A percentile compares a stretch with the other conserved stretches of the same genome.
Evolutionary conservation across 805 yeast genomes (phyloP).

Genomic region (Myxozyma vanderwaltii): DNA sequence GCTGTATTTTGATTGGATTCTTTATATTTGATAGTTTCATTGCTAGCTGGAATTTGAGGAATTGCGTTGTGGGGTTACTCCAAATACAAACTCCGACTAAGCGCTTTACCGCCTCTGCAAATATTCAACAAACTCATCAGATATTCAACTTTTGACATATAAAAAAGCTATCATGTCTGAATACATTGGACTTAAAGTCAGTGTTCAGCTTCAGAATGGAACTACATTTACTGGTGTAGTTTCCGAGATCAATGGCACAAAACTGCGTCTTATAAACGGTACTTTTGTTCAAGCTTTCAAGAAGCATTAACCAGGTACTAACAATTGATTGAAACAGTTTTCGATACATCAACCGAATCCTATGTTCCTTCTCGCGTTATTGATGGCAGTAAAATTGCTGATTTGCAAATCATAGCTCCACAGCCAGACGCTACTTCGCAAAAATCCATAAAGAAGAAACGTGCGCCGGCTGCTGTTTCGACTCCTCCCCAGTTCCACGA

Average conservation of each 20-base stretch:
- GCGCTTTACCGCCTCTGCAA: not conserved
- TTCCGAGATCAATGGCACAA: conserved; percentile 48
- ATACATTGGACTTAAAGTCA: conserved; percentile 26
- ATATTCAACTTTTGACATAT: too few relatives aligned
- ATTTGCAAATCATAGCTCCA: conserved; percentile 38
- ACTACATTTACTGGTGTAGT: conserved; percentile 45
- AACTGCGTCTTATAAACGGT: conserved; percentile 47
- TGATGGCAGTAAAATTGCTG: conserved; percentile 26
- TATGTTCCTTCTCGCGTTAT: conserved; percentile 26
- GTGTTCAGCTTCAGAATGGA: conserved; percentile 28
- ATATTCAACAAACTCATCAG: too few relatives aligned
- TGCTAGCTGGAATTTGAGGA: too few relatives aligned
- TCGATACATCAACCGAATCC: conserved; percentile 14
- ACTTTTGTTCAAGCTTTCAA: conserved; percentile 8
- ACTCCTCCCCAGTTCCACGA: conserved; percentile 7
- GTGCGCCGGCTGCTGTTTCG: not conserved
- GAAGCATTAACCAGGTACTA: not conserved
- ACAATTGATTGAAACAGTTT: conserved; percentile 5
- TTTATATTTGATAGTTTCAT: too few relatives aligned
- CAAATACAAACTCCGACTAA: too few relatives aligned
- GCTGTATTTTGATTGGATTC: too few relatives aligned
- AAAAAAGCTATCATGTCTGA: conserved; percentile 7
- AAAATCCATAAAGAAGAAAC: conserved; percentile 3
- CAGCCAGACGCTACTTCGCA: conserved; percentile 40
- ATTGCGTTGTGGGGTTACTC: too few relatives aligned